Percentiles rank a stretch among this genome's conserved stretches.
Conservation (phyloP, 176 grass and related monocot genomes). For the Ensete glaucum region DNA sequence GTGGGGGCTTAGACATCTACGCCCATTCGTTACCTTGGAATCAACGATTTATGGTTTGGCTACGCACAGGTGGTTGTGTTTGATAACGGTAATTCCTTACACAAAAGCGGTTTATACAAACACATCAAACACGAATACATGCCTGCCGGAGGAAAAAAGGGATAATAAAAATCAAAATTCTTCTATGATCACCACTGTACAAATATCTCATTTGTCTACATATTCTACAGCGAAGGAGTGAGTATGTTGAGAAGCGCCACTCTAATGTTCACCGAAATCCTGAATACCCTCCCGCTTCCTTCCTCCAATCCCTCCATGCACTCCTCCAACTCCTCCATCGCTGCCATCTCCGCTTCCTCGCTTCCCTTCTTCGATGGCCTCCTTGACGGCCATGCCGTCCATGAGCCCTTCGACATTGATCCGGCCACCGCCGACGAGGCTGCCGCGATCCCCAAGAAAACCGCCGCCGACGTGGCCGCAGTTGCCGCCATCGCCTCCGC, state of each 20-base stretch:
- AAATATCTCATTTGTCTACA: not conserved
- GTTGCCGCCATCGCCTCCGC: slow-evolving; percentile 1
- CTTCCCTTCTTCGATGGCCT: not conserved
- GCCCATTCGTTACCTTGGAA: too few relatives aligned
- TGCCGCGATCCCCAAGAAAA: slow-evolving; percentile 1
- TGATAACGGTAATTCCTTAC: too few relatives aligned
- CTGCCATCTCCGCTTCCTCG: not conserved
- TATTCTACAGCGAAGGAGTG: slow-evolving; percentile 1
- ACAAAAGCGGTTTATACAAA: too few relatives aligned
- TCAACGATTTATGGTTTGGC: too few relatives aligned
- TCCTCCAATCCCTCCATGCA: not conserved
- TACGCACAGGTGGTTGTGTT: too few relatives aligned
- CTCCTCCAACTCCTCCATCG: not conserved
- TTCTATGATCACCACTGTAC: not conserved
- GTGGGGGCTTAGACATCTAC: too few relatives aligned
- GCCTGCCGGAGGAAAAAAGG: too few relatives aligned
- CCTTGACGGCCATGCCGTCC: not conserved
- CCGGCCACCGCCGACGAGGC: not conserved
- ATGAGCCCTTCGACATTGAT: not conserved
- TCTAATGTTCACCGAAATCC: not conserved
- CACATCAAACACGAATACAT: too few relatives aligned
- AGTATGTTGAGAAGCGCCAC: not conserved
- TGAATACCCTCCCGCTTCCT: not conserved
- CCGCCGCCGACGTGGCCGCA: not conserved
- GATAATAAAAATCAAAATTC: not conserved